phyloP scores from a whole-genome alignment of 108 stramenopile species.

The Stephanodiscus minutulus region DNA sequence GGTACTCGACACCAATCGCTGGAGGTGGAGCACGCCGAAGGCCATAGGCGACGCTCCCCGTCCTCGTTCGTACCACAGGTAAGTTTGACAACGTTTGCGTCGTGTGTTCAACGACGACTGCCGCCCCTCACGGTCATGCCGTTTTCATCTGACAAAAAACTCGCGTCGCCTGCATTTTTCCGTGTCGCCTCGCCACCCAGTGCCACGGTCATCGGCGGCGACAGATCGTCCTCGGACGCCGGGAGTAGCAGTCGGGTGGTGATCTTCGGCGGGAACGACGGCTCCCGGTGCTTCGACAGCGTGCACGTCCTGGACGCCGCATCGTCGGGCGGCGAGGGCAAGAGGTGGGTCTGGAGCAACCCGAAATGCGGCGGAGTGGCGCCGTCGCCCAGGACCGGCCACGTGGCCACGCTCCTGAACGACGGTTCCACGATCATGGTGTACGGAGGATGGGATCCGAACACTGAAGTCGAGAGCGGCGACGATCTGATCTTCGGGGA shows the following conservation, averaged over 20 bases:
- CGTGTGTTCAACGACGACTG: too few relatives aligned
- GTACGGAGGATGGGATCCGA: conserved; percentile 90
- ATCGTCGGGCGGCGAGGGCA: conserved; percentile 6
- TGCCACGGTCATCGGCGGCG: conserved; percentile 23
- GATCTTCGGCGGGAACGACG: conserved; percentile 86
- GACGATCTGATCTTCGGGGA: conserved; percentile 72
- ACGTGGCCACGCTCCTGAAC: conserved; percentile 69
- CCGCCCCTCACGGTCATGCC: too few relatives aligned
- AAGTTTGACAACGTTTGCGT: too few relatives aligned
- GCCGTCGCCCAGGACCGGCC: conserved; percentile 77
- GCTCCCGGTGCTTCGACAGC: conserved; percentile 61
- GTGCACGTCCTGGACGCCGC: conserved; percentile 71
- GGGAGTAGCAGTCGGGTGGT: conserved; percentile 55
- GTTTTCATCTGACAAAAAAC: too few relatives aligned
- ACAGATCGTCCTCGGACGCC: conserved; percentile 10
- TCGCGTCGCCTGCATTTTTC: too few relatives aligned
- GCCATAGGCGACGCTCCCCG: conserved; percentile 64
- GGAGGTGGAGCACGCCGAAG: conserved; percentile 76
- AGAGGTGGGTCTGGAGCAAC: conserved; percentile 70
- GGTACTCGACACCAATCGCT: conserved; percentile 69
- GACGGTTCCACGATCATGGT: conserved; percentile 79
- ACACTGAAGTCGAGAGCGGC: conserved; percentile 66
- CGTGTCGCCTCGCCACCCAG: too few relatives aligned
- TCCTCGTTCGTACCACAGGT: conserved; percentile 76
- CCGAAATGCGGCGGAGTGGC: conserved; percentile 60